phyloP scores from a whole-genome alignment of 306 rosid genomes.

The Ormosia emarginata region DNA sequence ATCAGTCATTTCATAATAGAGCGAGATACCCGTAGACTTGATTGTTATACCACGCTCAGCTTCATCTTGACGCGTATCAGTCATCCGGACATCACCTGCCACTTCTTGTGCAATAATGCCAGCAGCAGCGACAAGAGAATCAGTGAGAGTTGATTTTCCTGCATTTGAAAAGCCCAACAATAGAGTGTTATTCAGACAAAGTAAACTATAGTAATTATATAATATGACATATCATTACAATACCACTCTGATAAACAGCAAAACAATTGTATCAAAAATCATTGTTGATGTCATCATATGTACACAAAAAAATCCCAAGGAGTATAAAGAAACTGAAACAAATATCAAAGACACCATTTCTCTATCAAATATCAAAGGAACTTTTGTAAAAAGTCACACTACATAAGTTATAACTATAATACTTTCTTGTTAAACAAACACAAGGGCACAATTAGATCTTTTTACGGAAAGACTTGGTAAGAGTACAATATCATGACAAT shows the following conservation, averaged over 20 bases:
- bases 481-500: not conserved
- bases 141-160: slow-evolving; percentile 87
- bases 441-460: not conserved
- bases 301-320: not conserved
- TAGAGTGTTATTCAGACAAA: not conserved
- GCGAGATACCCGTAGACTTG: slow-evolving; percentile 91
- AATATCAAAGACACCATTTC: no score
- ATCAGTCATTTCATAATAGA: slow-evolving; percentile 77
- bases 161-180: not conserved
- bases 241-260: not conserved
- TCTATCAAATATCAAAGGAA: not conserved
- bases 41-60: slow-evolving; percentile 97
- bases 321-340: not conserved
- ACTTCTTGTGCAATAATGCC: slow-evolving; percentile 91
- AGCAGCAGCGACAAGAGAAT: slow-evolving; percentile 94
- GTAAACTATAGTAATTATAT: not conserved
- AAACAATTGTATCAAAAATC: not conserved
- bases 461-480: not conserved
- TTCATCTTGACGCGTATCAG: slow-evolving; percentile 88
- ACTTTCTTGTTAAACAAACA: not conserved
- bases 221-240: not conserved
- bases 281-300: not conserved
- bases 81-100: slow-evolving; percentile 97
- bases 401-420: not conserved
- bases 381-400: not conserved